Base-by-base conservation (phyloP, 768 basidiomycete species). In the Naematelia aurantialba region DNA sequence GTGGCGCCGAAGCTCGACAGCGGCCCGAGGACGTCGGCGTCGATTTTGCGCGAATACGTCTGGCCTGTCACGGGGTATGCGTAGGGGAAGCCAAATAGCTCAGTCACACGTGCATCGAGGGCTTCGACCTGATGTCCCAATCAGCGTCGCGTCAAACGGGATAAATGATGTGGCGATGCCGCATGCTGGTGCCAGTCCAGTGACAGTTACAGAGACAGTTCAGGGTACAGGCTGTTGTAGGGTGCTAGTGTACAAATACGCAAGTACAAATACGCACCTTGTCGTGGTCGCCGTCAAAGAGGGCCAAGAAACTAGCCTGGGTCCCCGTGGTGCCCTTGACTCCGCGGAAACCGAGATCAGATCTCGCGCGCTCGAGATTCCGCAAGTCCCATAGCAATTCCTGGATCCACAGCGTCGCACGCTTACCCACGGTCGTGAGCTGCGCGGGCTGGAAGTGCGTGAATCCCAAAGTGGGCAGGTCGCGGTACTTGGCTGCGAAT, bases 291-390 rank as follows among this genome's bases (percentile, higher is more conserved):
- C 93, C 93, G 60, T 97, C 89, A 70, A 99, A 98, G 29, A 99
- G 80, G 0, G 91, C 81, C 56, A 98, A 81, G 81, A 98, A 99
- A 66, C 89, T 91, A 2, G 90, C 96, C 77, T 98, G 96, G 0
- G 96, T 98, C 8, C 96, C 96, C 0, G 96, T 99, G 0, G 96
- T 98, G n/a, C 96, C 96, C 79, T 99, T 99, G 52, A 94, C 96
- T 47, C 96, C 96, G 55, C 96, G 85, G 82, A 99, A 98, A 3
- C 96, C 94, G 51, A 99, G 78, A 76, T 98, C 94, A 62, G 89
- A 86, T 22, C 90, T 81, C 0, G 89, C 91, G 27, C 94, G 85
- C 74, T 86, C 85, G 72, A 99, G 82, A 76, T 97, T 97, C 19
- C 94, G 83, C 59, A 99, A 80, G 77, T 99, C 96, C 94, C 93